Evolutionary conservation across 805 yeast species (phyloP).

Genomic region (Komagataella pastoris): DNA sequence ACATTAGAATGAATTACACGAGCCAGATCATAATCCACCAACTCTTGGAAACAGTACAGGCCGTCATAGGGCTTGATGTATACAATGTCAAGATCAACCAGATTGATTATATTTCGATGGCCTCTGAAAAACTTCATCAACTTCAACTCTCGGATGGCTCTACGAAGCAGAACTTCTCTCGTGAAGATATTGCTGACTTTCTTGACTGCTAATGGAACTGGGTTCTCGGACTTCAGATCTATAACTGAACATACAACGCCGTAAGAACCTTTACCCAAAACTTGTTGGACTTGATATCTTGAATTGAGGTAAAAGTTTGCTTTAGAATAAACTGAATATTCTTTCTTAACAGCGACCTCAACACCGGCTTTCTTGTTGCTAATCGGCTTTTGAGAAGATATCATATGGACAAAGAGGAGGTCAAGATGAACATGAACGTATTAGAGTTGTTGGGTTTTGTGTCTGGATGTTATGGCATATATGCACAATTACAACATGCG

Average conservation of each 20-base stretch:
- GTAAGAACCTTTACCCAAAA: conserved; percentile 76
- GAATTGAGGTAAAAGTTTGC: conserved; percentile 50
- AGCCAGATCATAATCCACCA: conserved; percentile 71
- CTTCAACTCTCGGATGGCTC: conserved; percentile 77
- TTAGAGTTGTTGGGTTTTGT: background rate
- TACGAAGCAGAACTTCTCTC: conserved; percentile 50
- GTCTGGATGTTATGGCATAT: background rate
- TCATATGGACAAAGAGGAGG: background rate
- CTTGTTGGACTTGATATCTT: conserved; percentile 40
- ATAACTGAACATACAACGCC: conserved; percentile 75
- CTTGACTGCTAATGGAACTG: conserved; percentile 55
- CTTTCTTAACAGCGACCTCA: conserved; percentile 1
- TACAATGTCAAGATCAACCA: conserved; percentile 66
- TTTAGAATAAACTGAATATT: conserved; percentile 27
- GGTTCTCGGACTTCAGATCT: conserved; percentile 28
- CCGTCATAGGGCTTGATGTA: conserved; percentile 65
- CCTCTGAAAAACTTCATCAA: conserved; percentile 77
- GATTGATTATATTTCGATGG: conserved; percentile 64
- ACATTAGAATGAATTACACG: conserved; percentile 66
- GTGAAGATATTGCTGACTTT: conserved; percentile 62
- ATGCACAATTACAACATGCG: background rate
- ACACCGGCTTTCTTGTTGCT: background rate
- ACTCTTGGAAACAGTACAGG: conserved; percentile 77
- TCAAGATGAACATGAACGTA: background rate
- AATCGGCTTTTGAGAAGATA: background rate